Percentiles rank a stretch among this genome's conserved stretches.
Conservation (phyloP, 2,329 filamentous ascomycete species). For the Botryotinia calthae region DNA sequence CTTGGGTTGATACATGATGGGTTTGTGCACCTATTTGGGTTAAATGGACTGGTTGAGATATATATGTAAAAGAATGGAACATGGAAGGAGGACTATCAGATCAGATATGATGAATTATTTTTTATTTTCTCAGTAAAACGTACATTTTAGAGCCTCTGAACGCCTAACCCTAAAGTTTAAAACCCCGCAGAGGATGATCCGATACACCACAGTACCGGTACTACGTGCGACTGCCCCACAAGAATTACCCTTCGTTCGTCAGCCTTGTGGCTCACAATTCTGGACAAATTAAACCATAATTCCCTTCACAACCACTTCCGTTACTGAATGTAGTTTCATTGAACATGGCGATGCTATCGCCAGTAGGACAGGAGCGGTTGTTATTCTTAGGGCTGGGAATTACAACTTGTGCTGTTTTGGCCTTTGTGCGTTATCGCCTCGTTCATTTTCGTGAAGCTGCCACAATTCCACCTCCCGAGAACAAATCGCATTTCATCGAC, state of each 20-base stretch:
- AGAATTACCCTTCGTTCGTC: neutral
- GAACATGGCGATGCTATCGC: conserved; percentile 36
- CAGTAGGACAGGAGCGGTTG: conserved; percentile 32
- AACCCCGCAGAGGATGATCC: conserved; percentile 8
- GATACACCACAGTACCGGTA: neutral
- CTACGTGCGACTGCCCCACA: neutral
- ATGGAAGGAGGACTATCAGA: neutral
- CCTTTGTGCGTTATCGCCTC: conserved; percentile 58
- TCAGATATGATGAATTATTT: neutral
- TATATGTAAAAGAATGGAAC: neutral
- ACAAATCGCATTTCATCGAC: conserved; percentile 70
- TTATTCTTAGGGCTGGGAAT: conserved; percentile 41
- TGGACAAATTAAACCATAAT: neutral
- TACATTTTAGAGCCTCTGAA: neutral
- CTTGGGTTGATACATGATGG: neutral
- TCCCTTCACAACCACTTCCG: conserved; percentile 1
- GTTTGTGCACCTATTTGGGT: neutral
- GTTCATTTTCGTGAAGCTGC: conserved; percentile 60
- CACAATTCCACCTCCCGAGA: conserved; percentile 61
- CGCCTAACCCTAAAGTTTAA: neutral
- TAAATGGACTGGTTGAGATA: neutral
- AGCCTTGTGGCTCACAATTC: neutral
- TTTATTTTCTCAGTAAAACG: neutral
- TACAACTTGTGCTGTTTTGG: conserved; percentile 57
- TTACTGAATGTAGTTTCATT: conserved; percentile 28